phyloP scores from a whole-genome alignment of 805 yeast species.

The Myxozyma neglecta region DNA sequence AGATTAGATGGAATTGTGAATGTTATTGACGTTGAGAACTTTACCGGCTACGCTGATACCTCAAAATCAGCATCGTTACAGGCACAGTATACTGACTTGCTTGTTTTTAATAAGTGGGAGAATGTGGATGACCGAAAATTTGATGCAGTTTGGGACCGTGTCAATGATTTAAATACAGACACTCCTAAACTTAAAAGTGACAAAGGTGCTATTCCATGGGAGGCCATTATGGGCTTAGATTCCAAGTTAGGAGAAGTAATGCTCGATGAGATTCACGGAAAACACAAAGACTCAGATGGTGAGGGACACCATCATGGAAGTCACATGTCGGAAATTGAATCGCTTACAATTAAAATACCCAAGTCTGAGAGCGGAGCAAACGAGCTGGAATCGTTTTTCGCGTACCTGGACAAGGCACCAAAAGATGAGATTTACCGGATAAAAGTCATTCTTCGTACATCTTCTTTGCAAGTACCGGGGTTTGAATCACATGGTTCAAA shows the following conservation, averaged over 20 bases:
- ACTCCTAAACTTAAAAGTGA: conserved; percentile 33
- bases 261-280: neutral
- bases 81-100: conserved; percentile 33
- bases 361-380: neutral
- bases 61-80: conserved; percentile 31
- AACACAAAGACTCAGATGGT: neutral
- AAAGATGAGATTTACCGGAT: conserved; percentile 33
- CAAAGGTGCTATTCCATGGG: conserved; percentile 26
- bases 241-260: conserved; percentile 24
- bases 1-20: conserved; percentile 31
- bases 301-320: neutral
- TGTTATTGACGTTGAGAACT: conserved; percentile 32
- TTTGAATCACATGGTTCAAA: neutral
- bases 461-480: conserved; percentile 2
- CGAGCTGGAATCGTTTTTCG: conserved; percentile 12
- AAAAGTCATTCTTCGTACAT: conserved; percentile 23
- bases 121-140: conserved; percentile 27
- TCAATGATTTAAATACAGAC: conserved; percentile 32
- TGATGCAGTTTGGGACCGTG: conserved; percentile 31
- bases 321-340: conserved; percentile 29
- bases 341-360: conserved; percentile 22
- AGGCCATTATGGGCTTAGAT: conserved; percentile 30
- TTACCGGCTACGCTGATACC: conserved; percentile 32
- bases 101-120: conserved; percentile 33
- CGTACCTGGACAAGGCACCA: conserved; percentile 28